Evolutionary conservation across 176 grass and related monocot species (phyloP).

Genomic region (Avena insularis): DNA sequence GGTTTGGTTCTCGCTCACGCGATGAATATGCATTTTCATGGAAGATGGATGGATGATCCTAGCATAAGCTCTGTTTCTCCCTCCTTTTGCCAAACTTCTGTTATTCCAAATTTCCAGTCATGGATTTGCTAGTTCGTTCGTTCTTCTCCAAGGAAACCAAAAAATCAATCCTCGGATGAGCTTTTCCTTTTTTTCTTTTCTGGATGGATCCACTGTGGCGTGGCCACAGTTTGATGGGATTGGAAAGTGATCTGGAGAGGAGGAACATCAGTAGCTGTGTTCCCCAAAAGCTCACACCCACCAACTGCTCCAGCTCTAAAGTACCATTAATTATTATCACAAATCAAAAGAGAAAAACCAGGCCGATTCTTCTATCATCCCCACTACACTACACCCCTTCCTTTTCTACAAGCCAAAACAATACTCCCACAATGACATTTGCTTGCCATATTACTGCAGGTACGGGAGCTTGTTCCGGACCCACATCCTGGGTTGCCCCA

Average conservation of each 20-base stretch:
- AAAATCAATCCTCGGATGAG: not conserved
- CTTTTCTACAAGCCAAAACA: not conserved
- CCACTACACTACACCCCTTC: not conserved
- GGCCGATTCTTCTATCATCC: not conserved
- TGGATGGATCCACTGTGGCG: not conserved
- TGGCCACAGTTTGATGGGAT: not conserved
- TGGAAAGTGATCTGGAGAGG: slow-evolving; percentile 23
- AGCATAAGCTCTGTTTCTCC: not conserved
- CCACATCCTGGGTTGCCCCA: slow-evolving; percentile 97
- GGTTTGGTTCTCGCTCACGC: not conserved
- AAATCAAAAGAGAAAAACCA: not conserved
- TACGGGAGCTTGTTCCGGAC: slow-evolving; percentile 91
- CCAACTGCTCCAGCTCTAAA: slow-evolving; percentile 51
- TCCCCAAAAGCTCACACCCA: slow-evolving; percentile 64
- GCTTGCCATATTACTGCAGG: slow-evolving; percentile 45
- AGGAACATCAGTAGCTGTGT: slow-evolving; percentile 49
- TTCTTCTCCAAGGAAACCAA: not conserved
- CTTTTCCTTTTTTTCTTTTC: not conserved
- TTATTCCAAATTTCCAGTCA: not conserved
- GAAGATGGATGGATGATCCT: not conserved
- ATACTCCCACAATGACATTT: not conserved
- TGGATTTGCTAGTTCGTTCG: not conserved
- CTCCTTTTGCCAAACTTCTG: not conserved
- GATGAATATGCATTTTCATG: slow-evolving; percentile 10
- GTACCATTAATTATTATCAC: not conserved